These are phyloP conservation scores for Penicillium robsamsonii DNA, from an alignment of 495 filamentous ascomycete genomes.

Conservation along the genomic window DNA sequence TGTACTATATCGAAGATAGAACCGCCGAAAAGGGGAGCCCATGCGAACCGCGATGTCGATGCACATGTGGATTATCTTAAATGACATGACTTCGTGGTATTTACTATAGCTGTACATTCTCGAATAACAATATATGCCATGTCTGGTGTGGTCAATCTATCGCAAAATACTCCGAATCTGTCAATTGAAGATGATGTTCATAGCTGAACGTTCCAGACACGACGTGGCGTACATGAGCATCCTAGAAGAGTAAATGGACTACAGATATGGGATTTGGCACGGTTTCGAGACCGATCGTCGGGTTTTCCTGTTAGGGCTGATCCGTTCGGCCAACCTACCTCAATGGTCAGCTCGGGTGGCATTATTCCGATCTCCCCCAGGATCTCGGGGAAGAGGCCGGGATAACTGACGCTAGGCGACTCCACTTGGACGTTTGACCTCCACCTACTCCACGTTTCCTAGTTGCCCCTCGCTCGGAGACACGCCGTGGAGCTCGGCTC, in stretches of 20 bases:
- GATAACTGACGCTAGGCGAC: slow-evolving; percentile 13
- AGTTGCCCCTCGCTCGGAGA: slow-evolving; percentile 10
- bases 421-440: neutral
- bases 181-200: too few relatives aligned
- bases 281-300: slow-evolving; percentile 3
- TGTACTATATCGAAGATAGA: too few relatives aligned
- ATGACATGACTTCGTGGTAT: too few relatives aligned
- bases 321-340: slow-evolving; percentile 17
- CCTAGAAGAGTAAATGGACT: slow-evolving; percentile 7
- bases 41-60: too few relatives aligned
- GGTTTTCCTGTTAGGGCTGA: slow-evolving; percentile 10
- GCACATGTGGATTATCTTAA: too few relatives aligned
- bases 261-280: neutral
- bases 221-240: neutral
- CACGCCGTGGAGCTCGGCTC: slow-evolving; percentile 5
- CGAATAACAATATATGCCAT: too few relatives aligned
- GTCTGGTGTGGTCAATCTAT: too few relatives aligned
- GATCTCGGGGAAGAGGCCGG: slow-evolving; percentile 10
- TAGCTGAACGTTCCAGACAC: too few relatives aligned
- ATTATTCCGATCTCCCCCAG: slow-evolving; percentile 10
- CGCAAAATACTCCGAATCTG: too few relatives aligned
- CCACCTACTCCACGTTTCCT: slow-evolving; percentile 6
- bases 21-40: too few relatives aligned
- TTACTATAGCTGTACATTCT: too few relatives aligned
- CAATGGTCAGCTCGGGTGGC: neutral